These are phyloP conservation scores for Uronychia binucleata DNA, from an alignment of 73 alveolate genomes.

Conservation along the genomic window DNA sequence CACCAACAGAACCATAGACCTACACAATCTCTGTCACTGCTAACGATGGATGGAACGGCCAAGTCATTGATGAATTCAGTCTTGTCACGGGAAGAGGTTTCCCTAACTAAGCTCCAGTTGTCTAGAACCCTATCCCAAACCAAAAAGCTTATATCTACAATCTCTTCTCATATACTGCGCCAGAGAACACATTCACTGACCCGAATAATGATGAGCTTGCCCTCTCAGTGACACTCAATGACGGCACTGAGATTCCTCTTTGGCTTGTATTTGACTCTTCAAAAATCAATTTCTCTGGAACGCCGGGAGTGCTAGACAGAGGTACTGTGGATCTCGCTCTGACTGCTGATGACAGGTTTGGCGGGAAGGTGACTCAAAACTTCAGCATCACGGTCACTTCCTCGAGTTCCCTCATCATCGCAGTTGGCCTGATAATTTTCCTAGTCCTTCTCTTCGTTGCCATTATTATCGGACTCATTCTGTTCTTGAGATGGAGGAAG, in stretches of 20 bases:
- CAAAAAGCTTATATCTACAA: neutral
- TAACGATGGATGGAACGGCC: neutral
- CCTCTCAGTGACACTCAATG: neutral
- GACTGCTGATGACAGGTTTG: constrained; percentile 3
- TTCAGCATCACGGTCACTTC: neutral
- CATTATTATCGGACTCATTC: neutral
- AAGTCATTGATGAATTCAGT: neutral
- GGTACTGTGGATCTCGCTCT: neutral
- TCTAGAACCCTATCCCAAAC: neutral
- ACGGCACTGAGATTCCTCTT: neutral
- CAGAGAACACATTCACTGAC: neutral
- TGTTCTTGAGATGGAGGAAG: neutral
- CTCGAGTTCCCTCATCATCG: neutral
- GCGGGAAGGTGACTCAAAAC: neutral
- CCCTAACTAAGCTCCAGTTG: constrained; percentile 1
- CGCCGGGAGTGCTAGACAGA: neutral
- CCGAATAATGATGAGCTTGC: neutral
- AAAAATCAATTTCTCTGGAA: neutral
- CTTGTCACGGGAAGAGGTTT: neutral
- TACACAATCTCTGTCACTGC: neutral
- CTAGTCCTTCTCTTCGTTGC: neutral
- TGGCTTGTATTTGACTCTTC: neutral
- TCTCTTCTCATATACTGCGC: neutral
- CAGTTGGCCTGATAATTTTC: neutral
- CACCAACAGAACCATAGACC: neutral